Evolutionary conservation across 805 yeast species (phyloP).

Genomic region (Candida awuae): DNA sequence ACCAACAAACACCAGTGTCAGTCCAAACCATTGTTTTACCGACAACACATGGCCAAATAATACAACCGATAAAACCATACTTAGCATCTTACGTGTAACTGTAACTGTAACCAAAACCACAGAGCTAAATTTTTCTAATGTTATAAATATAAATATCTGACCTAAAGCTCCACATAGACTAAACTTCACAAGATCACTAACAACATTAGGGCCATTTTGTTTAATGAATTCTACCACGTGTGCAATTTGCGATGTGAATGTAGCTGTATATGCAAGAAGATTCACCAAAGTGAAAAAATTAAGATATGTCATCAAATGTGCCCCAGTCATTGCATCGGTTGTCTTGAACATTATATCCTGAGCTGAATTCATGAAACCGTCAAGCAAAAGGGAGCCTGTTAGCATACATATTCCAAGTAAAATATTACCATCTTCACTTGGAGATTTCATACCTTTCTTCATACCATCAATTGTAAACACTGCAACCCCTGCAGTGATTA

Average conservation of each 20-base stretch:
- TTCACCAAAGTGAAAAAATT: constrained; percentile 39
- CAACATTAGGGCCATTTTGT: constrained; percentile 42
- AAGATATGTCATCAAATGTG: constrained; percentile 74
- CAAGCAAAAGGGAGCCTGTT: constrained; percentile 59
- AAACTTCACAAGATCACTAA: constrained; percentile 55
- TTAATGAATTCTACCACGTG: constrained; percentile 43
- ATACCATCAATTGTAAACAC: constrained; percentile 53
- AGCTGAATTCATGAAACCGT: constrained; percentile 88
- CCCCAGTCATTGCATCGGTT: constrained; percentile 53
- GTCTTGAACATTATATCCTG: constrained; percentile 75
- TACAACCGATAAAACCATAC: constrained; percentile 84
- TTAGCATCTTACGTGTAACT: constrained; percentile 91
- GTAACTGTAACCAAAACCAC: constrained; percentile 84
- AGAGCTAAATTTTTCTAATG: constrained; percentile 79
- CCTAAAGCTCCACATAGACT: constrained; percentile 83
- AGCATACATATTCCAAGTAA: constrained; percentile 55
- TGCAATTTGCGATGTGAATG: constrained; percentile 41
- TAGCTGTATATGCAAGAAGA: constrained; percentile 41
- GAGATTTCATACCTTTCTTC: constrained; percentile 27
- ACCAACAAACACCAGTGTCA: constrained; percentile 74
- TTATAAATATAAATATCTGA: constrained; percentile 84
- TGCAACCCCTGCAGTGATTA: constrained; percentile 79
- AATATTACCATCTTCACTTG: constrained; percentile 47
- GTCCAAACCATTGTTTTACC: constrained; percentile 68
- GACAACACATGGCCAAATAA: constrained; percentile 74